Evolutionary conservation across 2,329 filamentous ascomycete genomes (phyloP), one percentile per base, ranked within the genome.

Genomic region (Bipolaris gigantea): DNA sequence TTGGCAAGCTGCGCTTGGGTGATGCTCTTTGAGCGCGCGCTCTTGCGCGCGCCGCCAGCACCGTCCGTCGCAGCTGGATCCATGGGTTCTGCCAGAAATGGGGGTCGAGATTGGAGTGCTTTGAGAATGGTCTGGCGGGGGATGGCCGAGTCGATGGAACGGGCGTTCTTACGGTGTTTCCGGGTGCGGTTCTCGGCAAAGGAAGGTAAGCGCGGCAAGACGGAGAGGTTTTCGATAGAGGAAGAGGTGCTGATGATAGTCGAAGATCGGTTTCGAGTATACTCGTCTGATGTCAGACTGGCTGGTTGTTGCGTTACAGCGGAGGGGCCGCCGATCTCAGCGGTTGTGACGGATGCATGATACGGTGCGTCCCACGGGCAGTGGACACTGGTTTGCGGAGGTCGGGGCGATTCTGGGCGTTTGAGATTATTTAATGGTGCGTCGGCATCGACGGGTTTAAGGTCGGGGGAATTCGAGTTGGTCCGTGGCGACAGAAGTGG

Each of bases 101-200:
- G 76, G 16, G 78, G 73, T 34, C 78, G 75, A 21, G 89, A 92
- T 51, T 88, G 88, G 62, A 93, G 77, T 5, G 89, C 89, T 77
- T 94, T 92, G 79, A 92, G 85, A 67, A 92, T 86, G 51, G 90
- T 93, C 76, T 93, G 90, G 59, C 86, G 85, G 11, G 90, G 89
- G 61, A 92, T 80, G 8, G 60, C 60, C 43, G 81, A 81, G 65
- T 90, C 88, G 70, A 84, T 81, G 10, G 86, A 88, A 43, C 62
- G 69, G n/a, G 74, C 72, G 65, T 72, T 72, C 59, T 73, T 75
- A 61, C 65, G 72, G 53, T 75, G 73, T 60, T 71, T 73, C 34
- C 61, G 62, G 38, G 62, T 64, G 57, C 73, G 72, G 53, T 73
- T 65, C 48, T 74, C 71, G 45, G 69, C 67, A 63, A 75, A 75